Evolutionary conservation across 2,329 filamentous ascomycete genomes (phyloP), one percentile per base, ranked within the genome.

Genomic region (Lasiodiplodia sp.): DNA sequence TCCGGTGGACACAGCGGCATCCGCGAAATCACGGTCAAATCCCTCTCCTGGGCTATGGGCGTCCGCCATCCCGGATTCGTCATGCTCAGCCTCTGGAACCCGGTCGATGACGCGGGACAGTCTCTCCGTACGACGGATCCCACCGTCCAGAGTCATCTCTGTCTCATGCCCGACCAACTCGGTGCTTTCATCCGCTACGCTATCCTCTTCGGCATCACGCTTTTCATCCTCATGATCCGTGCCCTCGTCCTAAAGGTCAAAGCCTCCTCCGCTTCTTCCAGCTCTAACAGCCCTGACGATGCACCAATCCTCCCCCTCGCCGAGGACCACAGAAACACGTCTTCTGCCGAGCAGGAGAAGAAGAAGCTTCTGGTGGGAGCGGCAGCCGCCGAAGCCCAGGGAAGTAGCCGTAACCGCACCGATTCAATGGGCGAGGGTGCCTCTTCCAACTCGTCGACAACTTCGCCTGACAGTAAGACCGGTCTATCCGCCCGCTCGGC

Each of bases 31-130:
- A 99, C 96, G 0, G 94, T 98, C 74, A 99, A 99, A 82, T 94
- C 91, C 75, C 89, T 96, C 72, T 96, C 91, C 75, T 97, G 95
- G 93, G 94, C 93, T 21, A 98, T 98, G 96, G 94, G 96, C 10
- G 92, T 99, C 1, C 87, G 92, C 0, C 90, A 87, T 6, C 96
- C 96, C 0, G 96, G 94, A 0, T 96, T 99, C 73, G 83, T 96
- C 71, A 89, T 97, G 82, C 87, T 94, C 51, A 97, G 93, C 77
- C 84, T 99, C 68, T 97, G 93, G 88, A 98, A 99, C 76, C 96
- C 96, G 0, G 86, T 98, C 67, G 91, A 94, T 73, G 82, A 81
- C 14, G 68, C 66, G 1, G 79, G 79, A 2, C 74, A 72, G n/a
- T 70, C 76, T 1, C 56, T 77, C 25, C 12, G n/a, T 28, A 57